Base-by-base conservation (phyloP, 306 rosid species). In the Corylus avellana region DNA sequence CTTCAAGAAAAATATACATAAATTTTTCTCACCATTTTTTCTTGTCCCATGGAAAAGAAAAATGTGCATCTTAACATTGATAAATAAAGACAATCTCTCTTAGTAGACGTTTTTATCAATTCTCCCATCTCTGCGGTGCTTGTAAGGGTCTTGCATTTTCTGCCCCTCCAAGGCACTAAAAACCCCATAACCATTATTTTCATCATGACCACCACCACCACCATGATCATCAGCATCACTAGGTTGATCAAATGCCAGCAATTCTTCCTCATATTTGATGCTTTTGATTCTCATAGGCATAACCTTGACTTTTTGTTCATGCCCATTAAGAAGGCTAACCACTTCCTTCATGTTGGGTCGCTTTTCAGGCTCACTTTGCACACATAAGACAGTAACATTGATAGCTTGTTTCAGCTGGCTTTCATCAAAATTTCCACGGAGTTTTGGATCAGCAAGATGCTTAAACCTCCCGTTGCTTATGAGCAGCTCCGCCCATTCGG, bases 401-500 rank as follows among this genome's bases (percentile, higher is more conserved):
- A 94, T 75, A 0, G 88, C 84, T 27, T 76, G 91, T 51, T 88
- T 91, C 10, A 92, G 78, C 75, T 92, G 88, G 59, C 75, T 85
- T 80, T 90, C 95, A 75, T 94, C 90, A 1, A 85, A 82, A 25
- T 86, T 88, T 20, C 98, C 98, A 47, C 87, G 85, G 0, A 94
- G 91, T 49, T 83, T 90, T 42, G 89, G 87, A 50, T 94, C 98
- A 35, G 88, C 94, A 16, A 94, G 63, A 1, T 89, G 93, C 62
- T 74, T 87, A 22, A 87, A 84, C 82, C 77, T 87, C 13, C 90
- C 97, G 74, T 76, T 83, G 54, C 71, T 53, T 56, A 90, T 94
- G 12, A 89, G 50, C 1, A 92, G 95, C 82, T 88, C 94, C 0
- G 92, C 96, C 98, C 96, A 94, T 39, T 94, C 92, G 0, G 90